Evolutionary conservation across 2,329 filamentous ascomycete species (phyloP), one percentile per base, ranked within the genome.

Genomic region (Penicillium sp.): DNA sequence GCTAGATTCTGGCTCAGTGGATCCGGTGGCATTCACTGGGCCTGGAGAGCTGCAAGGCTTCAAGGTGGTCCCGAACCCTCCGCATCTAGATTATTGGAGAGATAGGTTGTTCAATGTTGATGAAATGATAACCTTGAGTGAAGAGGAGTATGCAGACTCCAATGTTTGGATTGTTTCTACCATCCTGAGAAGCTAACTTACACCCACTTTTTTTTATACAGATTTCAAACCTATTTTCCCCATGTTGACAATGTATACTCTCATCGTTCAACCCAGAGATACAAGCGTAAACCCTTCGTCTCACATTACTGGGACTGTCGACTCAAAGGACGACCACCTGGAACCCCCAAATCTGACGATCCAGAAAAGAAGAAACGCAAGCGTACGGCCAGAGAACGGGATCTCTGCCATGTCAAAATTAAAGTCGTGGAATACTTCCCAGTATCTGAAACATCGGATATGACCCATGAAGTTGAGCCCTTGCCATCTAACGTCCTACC

Each of bases 291-390:
- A 65, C 86, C 88, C n/a, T 90, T 92, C 63, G 81, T 91, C 52
- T 90, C 88, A 1, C 88, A 91, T 73, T 93, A 92, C 73, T 92
- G 88, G 86, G 89, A 92, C 74, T 93, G 89, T 67, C 84, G 89
- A 33, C 82, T 92, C 67, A 92, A 92, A 74, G 89, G 89, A 25
- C 82, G 89, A 0, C 88, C 89, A 0, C 86, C 89, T 0, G 89
- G 89, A 30, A 92, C 89, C 4, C 87, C 88, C 56, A 91, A 92
- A 70, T 89, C 88, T 0, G 84, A 88, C 44, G 88, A 92, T 64
- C 89, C 89, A 0, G 86, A 85, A 69, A 91, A 91, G 77, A 91
- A 90, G 80, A 91, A 91, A 73, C 82, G 89, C 36, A 91, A 90
- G 73, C 85, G 89, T 26, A 85, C 82, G 35, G 87, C 87, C n/a